Base-by-base conservation (phyloP, 441 rosid genomes). In the Adansonia gregorii region DNA sequence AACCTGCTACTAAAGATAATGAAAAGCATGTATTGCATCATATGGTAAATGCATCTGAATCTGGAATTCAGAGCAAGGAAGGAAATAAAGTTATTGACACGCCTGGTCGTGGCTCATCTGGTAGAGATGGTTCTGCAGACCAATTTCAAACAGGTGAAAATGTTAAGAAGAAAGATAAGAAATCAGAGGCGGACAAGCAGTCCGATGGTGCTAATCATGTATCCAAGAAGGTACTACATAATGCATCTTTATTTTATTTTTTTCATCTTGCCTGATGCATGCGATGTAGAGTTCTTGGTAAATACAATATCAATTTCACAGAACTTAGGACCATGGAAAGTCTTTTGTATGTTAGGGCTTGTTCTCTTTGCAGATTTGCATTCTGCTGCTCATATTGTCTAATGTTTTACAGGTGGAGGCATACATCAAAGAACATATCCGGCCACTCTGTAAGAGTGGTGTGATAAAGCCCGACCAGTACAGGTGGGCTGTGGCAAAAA, bases 361-460 rank as follows among this genome's bases (percentile, higher is more conserved):
- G 41, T 14, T 67, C 64, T 79, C 24, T 20, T 79, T 55, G 22
- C 76, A 17, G 10, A 45, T 59, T 52, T 77, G 39, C 59, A 39
- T 9, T 70, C 49, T 12, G 75, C 77, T 78, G 75, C 76, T 59
- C 52, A 31, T 35, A 14, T 3, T 71, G 5, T 59, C 43, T 46
- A 70, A 81, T 65, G 76, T 2, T 78, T 19, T 67, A 5, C 82
- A 94, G 99, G 99, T 97, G 66, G 98, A 97, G 85, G 91, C 92
- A 45, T 97, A 94, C 84, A 84, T 97, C 84, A 97, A 97, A 85
- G 98, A 97, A 84, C 98, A 97, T 87, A 87, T 97, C 60, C 89
- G 99, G 83, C 98, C 98, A 49, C 90, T 94, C 66, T 97, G 98
- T 71, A 97, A 89, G 86, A 97, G 97, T 78, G 91, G 97, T 52